Percentiles rank a stretch among this genome's conserved stretches.
Evolutionary conservation across 345 rosid genomes (phyloP).

Genomic region (Murraya koenigii): DNA sequence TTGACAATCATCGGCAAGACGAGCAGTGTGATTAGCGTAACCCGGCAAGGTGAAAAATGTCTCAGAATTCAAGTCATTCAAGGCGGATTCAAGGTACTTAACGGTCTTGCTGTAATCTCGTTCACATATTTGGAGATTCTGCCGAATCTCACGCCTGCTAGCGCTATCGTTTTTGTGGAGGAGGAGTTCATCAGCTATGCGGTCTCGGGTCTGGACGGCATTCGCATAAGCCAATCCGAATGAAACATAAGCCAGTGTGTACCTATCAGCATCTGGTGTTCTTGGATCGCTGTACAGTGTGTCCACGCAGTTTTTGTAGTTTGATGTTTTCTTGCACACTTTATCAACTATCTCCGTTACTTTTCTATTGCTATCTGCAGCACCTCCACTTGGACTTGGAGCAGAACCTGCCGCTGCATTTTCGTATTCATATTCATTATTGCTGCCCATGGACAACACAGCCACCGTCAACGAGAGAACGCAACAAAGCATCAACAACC

Average conservation of each 20-base stretch:
- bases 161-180: too few species aligned
- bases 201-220: conserved; percentile 8
- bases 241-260: conserved; percentile 16
- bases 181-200: not conserved
- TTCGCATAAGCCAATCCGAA: conserved; percentile 19
- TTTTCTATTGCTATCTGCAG: too few species aligned
- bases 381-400: too few species aligned
- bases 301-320: conserved; percentile 18
- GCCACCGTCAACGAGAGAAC: too few species aligned
- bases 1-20: conserved; percentile 10
- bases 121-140: conserved; percentile 20
- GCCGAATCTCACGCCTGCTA: too few species aligned
- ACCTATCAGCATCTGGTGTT: conserved; percentile 4
- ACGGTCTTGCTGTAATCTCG: conserved; percentile 6
- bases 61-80: conserved; percentile 21
- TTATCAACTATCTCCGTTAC: not conserved
- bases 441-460: too few species aligned
- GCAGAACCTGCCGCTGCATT: too few species aligned
- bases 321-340: conserved; percentile 7
- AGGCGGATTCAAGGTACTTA: conserved; percentile 5
- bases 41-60: conserved; percentile 6
- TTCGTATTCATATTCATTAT: too few species aligned
- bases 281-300: conserved; percentile 22
- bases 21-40: not conserved
- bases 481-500: too few species aligned